phyloP scores from a whole-genome alignment of 306 rosid species.

The Sicyos baderoa region DNA sequence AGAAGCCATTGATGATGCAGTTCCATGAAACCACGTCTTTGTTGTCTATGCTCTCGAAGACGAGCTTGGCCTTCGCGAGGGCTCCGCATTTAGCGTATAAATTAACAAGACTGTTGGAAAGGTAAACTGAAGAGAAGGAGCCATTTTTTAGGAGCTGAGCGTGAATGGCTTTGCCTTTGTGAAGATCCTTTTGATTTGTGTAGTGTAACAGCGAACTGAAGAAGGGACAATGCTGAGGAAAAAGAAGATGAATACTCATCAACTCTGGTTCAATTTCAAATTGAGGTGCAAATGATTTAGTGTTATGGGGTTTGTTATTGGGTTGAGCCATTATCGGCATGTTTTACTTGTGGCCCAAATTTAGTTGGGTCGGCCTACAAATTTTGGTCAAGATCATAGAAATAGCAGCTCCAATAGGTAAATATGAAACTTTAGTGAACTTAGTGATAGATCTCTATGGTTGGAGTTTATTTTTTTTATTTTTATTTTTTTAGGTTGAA shows the following conservation, averaged over 20 bases:
- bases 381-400: too few species aligned
- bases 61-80: slow-evolving; percentile 34
- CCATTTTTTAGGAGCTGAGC: slow-evolving; percentile 33
- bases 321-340: background rate
- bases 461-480: too few species aligned
- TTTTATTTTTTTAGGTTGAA: too few species aligned
- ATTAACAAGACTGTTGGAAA: slow-evolving; percentile 50
- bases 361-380: background rate
- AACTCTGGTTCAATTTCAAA: slow-evolving; percentile 17
- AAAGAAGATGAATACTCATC: slow-evolving; percentile 26
- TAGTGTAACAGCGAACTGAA: slow-evolving; percentile 25
- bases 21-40: slow-evolving; percentile 74
- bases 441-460: too few species aligned
- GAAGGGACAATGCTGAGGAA: slow-evolving; percentile 24
- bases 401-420: too few species aligned
- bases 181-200: slow-evolving; percentile 35
- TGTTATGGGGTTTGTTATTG: background rate
- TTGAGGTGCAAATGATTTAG: background rate
- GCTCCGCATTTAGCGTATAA: slow-evolving; percentile 50
- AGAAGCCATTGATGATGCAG: slow-evolving; percentile 62
- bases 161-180: slow-evolving; percentile 42
- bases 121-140: slow-evolving; percentile 20
- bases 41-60: slow-evolving; percentile 32
- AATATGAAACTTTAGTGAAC: too few species aligned
- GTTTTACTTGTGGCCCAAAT: background rate